Evolutionary conservation across 768 basidiomycete genomes (phyloP), one percentile per base, ranked within the genome.

Genomic region (Lactifluus volemus): DNA sequence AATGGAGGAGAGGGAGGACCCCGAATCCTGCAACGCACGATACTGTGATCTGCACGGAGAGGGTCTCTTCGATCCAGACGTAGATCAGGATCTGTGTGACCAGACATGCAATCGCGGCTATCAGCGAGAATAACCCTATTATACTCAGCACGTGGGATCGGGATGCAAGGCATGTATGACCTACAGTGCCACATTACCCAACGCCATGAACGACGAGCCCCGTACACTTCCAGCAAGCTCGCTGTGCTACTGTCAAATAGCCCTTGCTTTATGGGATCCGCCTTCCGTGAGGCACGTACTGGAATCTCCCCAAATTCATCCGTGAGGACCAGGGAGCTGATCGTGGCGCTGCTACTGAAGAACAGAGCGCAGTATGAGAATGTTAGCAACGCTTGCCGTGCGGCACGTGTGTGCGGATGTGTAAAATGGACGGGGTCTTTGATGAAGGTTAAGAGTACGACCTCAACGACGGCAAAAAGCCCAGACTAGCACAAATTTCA

Each of bases 101-200:
- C 25, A 60, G 32, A 17, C 44, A 60, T 6, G 53, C 53, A 45
- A 60, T 25, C 21, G 53, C 42, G 7, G 52, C 59, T 15, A 21
- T 21, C 44, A 60, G 59, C n/a, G 59, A 53, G 30, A 60, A 49
- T 5, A 60, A 15, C 59, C 59, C 59, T 60, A 45, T 41, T 47
- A 34, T 34, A 7, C 8, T 29, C 5, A 45, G 32, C 17, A 39
- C 30, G 11, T 25, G 19, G 2, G 21, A 41, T 30, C 5, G 0
- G 5, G 14, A 17, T 6, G 15, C 6, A 10, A 1, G 10, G 41
- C 1, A 34, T 45, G 44, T 1, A 25, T 15, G 36, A 54, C 53
- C 14, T 53, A 60, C 59, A 60, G 30, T 60, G 59, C 59, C 59
- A 60, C 59, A 60, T 60, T 36, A 60, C 32, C 59, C 59, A 60